A percentile compares a stretch with the other conserved stretches of the same genome.
Conservation (phyloP, 495 filamentous ascomycete species). For the Melanomma pulvis-pyrius region DNA sequence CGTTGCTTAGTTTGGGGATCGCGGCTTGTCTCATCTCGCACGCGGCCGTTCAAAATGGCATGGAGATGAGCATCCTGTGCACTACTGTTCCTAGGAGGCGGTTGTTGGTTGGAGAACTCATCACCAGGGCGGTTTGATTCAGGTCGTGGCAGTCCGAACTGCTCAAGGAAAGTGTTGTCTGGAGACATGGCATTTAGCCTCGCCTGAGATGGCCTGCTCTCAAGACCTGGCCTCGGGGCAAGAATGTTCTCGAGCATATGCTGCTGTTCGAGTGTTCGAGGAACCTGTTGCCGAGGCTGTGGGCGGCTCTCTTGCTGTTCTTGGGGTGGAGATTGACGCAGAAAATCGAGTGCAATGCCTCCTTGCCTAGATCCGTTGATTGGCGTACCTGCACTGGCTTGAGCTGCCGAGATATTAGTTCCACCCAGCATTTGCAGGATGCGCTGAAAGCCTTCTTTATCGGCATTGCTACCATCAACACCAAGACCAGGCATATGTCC, state of each 20-base stretch:
- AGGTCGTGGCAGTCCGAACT: constrained; percentile 27
- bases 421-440: constrained; percentile 81
- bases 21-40: constrained; percentile 18
- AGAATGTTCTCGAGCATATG: constrained; percentile 30
- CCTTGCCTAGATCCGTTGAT: constrained; percentile 21
- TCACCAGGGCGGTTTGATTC: constrained; percentile 33
- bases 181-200: constrained; percentile 31
- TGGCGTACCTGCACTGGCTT: background rate
- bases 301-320: constrained; percentile 5
- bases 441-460: constrained; percentile 87
- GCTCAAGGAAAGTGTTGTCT: constrained; percentile 22
- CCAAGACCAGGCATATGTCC: constrained; percentile 45
- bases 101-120: constrained; percentile 25
- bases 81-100: constrained; percentile 30
- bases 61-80: constrained; percentile 34
- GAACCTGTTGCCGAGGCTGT: constrained; percentile 20
- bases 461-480: constrained; percentile 61
- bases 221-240: constrained; percentile 19
- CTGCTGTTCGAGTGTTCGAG: constrained; percentile 33
- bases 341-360: constrained; percentile 20
- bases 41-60: constrained; percentile 24
- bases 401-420: constrained; percentile 40
- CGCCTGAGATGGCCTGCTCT: constrained; percentile 15
- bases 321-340: constrained; percentile 8
- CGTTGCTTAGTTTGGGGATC: constrained; percentile 31